Percentiles rank a stretch among this genome's conserved stretches.
phyloP scores from a whole-genome alignment of 306 rosid species.

The Cucurbita pepo region DNA sequence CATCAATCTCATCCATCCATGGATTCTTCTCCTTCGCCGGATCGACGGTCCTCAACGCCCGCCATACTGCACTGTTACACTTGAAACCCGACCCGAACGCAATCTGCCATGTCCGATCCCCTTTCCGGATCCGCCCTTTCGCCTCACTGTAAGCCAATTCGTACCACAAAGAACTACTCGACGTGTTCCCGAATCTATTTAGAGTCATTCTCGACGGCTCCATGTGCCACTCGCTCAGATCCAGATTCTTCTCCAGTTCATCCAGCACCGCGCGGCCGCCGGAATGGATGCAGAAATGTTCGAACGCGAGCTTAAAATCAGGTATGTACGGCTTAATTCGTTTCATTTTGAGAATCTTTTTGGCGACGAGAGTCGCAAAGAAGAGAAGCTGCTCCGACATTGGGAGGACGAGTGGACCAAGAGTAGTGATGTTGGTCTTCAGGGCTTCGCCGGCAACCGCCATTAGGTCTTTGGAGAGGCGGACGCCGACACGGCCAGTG shows the following conservation, averaged over 20 bases:
- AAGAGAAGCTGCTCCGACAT: conserved; percentile 75
- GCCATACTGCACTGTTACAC: conserved; percentile 93
- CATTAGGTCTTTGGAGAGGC: conserved; percentile 75
- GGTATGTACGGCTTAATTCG: conserved; percentile 65
- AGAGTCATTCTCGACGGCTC: conserved; percentile 93
- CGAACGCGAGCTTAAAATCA: conserved; percentile 71
- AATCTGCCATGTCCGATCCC: conserved; percentile 82
- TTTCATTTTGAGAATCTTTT: conserved; percentile 49
- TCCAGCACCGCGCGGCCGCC: conserved; percentile 81
- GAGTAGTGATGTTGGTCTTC: conserved; percentile 75
- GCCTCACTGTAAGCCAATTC: conserved; percentile 74
- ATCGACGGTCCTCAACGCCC: conserved; percentile 44
- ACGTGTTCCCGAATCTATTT: conserved; percentile 64
- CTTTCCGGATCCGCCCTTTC: conserved; percentile 60
- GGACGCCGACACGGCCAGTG: conserved; percentile 31
- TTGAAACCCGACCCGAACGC: conserved; percentile 91
- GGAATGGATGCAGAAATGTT: conserved; percentile 78
- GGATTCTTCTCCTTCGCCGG: conserved; percentile 60
- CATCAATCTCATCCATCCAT: conserved; percentile 74
- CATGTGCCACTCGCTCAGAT: conserved; percentile 73
- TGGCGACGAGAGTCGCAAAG: conserved; percentile 36
- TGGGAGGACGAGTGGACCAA: conserved; percentile 73
- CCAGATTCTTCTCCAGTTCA: conserved; percentile 64
- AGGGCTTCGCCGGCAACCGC: conserved; percentile 81
- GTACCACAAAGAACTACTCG: conserved; percentile 88